Evolutionary conservation across 371 early-diverging fungal species (phyloP).

Genomic region (Sporodiniella umbellata): DNA sequence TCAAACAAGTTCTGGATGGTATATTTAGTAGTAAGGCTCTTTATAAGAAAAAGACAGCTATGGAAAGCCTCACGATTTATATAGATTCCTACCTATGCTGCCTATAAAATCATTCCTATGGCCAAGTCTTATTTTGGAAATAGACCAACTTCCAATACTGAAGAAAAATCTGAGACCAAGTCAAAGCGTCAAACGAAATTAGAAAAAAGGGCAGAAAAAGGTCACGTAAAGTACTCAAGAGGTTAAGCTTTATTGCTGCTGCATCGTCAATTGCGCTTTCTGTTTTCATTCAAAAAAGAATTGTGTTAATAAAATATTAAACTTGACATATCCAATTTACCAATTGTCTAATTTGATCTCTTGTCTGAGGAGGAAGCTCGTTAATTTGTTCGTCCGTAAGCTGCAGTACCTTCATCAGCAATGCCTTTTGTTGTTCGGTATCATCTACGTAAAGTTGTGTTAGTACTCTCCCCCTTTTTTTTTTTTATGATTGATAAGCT

Average conservation of each 20-base stretch:
- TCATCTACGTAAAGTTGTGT: conserved; percentile 17
- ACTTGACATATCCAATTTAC: conserved; percentile 21
- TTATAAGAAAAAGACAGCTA: not conserved
- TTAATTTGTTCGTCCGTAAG: conserved; percentile 55
- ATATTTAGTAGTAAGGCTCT: conserved; percentile 53
- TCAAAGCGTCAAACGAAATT: conserved; percentile 64
- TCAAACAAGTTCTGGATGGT: conserved; percentile 70
- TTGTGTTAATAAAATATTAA: not conserved
- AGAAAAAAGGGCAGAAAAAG: conserved; percentile 56
- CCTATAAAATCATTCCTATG: conserved; percentile 55
- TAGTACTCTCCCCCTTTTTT: not conserved
- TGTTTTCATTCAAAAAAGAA: conserved; percentile 8
- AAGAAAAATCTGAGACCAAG: conserved; percentile 20
- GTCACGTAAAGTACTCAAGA: conserved; percentile 44
- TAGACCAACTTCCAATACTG: conserved; percentile 11
- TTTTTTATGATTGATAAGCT: not conserved
- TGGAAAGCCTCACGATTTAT: not conserved
- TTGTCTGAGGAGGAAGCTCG: conserved; percentile 48
- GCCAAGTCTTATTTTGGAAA: conserved; percentile 48
- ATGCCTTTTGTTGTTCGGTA: conserved; percentile 44
- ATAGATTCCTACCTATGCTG: conserved; percentile 66
- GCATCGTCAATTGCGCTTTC: conserved; percentile 34
- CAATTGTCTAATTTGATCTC: conserved; percentile 52
- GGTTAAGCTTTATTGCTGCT: conserved; percentile 12
- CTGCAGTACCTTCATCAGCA: conserved; percentile 52